phyloP scores from a whole-genome alignment of 306 rosid species.

The Ammopiptanthus mongolicus region DNA sequence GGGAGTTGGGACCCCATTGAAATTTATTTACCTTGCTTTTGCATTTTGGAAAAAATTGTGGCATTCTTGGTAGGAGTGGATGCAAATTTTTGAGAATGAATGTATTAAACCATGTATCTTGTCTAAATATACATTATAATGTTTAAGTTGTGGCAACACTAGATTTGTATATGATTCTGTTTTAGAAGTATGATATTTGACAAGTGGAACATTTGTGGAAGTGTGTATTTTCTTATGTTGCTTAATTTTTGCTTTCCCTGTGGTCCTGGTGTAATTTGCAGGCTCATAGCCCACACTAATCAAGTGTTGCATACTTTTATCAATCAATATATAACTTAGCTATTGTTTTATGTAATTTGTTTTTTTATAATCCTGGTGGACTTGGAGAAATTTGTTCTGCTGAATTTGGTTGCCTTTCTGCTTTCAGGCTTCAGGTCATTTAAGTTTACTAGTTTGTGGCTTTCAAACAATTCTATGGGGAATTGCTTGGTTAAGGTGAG shows the following conservation, averaged over 20 bases:
- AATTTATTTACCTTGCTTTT: constrained; percentile 3
- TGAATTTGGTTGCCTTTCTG: constrained; percentile 18
- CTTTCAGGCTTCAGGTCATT: constrained; percentile 33
- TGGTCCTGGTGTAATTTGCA: background rate
- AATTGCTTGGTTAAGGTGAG: constrained; percentile 63
- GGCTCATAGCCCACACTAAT: background rate
- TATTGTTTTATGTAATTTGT: background rate
- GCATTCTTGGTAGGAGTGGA: background rate
- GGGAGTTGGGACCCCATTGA: background rate
- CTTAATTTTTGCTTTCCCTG: background rate
- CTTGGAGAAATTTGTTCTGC: constrained; percentile 6
- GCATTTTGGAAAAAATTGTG: background rate
- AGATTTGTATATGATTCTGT: background rate
- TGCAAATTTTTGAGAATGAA: background rate
- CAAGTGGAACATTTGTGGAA: background rate
- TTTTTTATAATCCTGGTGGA: too few relatives aligned
- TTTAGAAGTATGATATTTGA: background rate
- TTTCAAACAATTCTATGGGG: constrained; percentile 58
- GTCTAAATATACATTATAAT: background rate
- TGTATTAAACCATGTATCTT: background rate
- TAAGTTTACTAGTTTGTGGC: constrained; percentile 23
- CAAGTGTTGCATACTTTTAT: background rate
- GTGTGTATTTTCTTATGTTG: background rate
- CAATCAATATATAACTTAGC: background rate
- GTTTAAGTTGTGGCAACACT: background rate